phyloP scores from a whole-genome alignment of 345 rosid genomes.

The Excoecaria agallocha region DNA sequence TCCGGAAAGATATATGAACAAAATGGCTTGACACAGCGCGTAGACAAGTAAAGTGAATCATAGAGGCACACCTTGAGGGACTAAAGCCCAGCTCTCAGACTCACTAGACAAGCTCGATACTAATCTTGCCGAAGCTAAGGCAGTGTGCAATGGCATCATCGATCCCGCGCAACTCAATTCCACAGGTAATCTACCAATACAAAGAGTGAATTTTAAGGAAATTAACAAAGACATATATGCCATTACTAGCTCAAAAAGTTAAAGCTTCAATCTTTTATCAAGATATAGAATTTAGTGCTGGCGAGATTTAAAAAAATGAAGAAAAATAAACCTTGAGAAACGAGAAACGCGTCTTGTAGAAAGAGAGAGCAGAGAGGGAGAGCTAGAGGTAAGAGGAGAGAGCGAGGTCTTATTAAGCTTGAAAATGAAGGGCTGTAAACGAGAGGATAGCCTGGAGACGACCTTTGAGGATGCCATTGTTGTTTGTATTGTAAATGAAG shows the following conservation, averaged over 20 bases:
- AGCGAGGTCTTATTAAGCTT: conserved; percentile 35
- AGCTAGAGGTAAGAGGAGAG: conserved; percentile 29
- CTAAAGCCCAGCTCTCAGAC: conserved; percentile 61
- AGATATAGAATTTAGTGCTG: background rate
- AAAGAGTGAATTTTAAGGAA: background rate
- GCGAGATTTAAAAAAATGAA: background rate
- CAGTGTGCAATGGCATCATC: conserved; percentile 65
- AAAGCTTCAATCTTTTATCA: background rate
- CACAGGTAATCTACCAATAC: conserved; percentile 45
- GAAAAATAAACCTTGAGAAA: conserved; percentile 27
- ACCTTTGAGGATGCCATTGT: conserved; percentile 52
- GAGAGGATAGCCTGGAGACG: conserved; percentile 49
- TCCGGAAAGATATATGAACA: background rate
- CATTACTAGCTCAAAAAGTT: background rate
- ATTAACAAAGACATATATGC: background rate
- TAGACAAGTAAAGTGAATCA: background rate
- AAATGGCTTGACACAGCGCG: background rate
- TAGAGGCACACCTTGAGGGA: conserved; percentile 58
- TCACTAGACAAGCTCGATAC: conserved; percentile 57
- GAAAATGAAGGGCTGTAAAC: conserved; percentile 39
- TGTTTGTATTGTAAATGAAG: background rate
- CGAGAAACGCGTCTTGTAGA: conserved; percentile 40
- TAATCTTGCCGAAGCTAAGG: conserved; percentile 63
- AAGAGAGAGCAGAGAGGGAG: conserved; percentile 26
- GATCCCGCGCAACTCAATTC: conserved; percentile 51